Evolutionary conservation across 1,284 basidiomycete genomes (phyloP), one percentile per base, ranked within the genome.

Genomic region (Psilocybe mexicana): DNA sequence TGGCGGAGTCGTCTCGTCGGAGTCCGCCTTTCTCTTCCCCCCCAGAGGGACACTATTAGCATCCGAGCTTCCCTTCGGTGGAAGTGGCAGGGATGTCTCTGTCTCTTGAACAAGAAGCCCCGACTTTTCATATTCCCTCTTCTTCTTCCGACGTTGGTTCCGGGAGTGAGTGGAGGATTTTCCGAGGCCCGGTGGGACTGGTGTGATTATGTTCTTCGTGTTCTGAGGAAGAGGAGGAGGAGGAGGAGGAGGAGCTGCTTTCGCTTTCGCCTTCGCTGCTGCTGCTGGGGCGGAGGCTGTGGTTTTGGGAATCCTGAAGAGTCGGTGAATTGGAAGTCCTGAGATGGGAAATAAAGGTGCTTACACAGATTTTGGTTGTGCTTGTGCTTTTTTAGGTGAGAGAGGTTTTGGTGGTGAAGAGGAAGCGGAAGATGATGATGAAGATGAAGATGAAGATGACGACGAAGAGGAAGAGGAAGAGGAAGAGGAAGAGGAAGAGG

Each of bases 91-190:
- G 18, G 18, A 18, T 18, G 18, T 18, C 18, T 18, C 18, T 18
- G 18, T 18, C 18, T 18, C 18, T 43, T 23, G 54, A 23, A n/a
- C n/a, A n/a, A 24, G 61, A 30, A 36, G 42, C 59, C 44, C 36
- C 59, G 36, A 23, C 66, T 69, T 67, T 43, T 75, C 43, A 35
- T 45, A 54, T 26, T 62, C 56, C 30, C 58, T 56, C 57, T 63
- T 66, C 45, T 63, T 63, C 51, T 60, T 63, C 23, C 87, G 77
- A 36, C 90, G 84, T 28, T 79, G 67, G 67, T 92, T 92, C 2
- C 90, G 82, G 36, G 75, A 77, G 8, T 81, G 85, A 0, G 90
- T 92, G n/a, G 82, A 71, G 0, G 79, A 69, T 69, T 87, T 91
- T 5, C 89, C 90, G 38, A 55, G 52, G 8, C 72, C 72, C 6